phyloP scores from a whole-genome alignment of 441 rosid species.

The Euphorbia schlechtendalii region DNA sequence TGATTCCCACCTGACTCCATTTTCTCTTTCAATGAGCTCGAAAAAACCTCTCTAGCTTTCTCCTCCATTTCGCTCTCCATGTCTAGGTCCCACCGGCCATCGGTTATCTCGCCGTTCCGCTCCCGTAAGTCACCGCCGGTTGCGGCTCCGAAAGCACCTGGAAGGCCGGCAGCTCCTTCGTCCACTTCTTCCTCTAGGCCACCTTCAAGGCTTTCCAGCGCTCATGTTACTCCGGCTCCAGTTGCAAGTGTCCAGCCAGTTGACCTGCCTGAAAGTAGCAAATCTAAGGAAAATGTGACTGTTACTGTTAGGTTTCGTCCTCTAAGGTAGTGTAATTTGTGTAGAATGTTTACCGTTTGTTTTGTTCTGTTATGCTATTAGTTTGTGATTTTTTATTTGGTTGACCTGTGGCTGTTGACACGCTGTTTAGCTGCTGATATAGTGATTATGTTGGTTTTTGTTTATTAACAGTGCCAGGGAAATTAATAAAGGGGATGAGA shows the following conservation, averaged over 20 bases:
- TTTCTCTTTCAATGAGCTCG: constrained; percentile 4
- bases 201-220: constrained; percentile 39
- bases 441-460: constrained; percentile 1
- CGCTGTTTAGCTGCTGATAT: not conserved
- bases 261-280: constrained; percentile 37
- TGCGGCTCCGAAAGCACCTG: constrained; percentile 17
- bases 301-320: constrained; percentile 93
- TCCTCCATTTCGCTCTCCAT: constrained; percentile 14
- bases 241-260: constrained; percentile 27
- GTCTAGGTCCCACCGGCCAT: constrained; percentile 46
- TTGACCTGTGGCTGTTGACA: constrained; percentile 10
- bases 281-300: constrained; percentile 71
- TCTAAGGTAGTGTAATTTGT: constrained; percentile 44
- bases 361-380: not conserved
- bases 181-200: constrained; percentile 35
- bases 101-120: constrained; percentile 69
- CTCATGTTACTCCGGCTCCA: constrained; percentile 35
- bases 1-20: constrained; percentile 29
- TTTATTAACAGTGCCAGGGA: constrained; percentile 53
- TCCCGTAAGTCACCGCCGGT: constrained; percentile 52
- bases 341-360: not conserved
- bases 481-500: constrained; percentile 78
- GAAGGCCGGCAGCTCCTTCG: constrained; percentile 52
- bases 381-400: not conserved
- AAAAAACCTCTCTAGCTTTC: not conserved